Percentiles rank a stretch among this genome's conserved stretches.
These are phyloP conservation scores for Leishmania tropica DNA, from an alignment of 208 protist species.

Conservation along the genomic window DNA sequence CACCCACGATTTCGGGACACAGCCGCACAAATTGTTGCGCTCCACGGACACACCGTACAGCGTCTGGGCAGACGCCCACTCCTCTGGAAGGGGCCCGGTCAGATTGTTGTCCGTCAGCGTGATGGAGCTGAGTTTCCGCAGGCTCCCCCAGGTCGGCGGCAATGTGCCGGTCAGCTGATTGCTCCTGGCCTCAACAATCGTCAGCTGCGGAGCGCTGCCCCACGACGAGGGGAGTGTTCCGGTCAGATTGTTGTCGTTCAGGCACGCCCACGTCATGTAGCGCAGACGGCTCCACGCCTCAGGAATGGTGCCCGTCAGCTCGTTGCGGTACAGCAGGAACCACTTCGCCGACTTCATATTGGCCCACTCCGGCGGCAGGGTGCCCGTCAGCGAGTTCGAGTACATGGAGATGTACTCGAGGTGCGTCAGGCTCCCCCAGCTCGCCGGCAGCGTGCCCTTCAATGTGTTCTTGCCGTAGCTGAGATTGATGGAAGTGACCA, in stretches of 20 bases:
- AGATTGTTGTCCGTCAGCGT: background rate
- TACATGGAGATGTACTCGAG: no score
- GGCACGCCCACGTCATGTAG: conserved; percentile 10
- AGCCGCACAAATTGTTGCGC: background rate
- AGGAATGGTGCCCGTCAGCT: no score
- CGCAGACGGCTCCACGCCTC: background rate
- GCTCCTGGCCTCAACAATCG: conserved; percentile 1
- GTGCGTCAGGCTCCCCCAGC: no score
- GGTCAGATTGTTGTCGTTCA: conserved; percentile 13
- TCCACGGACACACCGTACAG: conserved; percentile 4
- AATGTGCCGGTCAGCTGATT: conserved; percentile 5
- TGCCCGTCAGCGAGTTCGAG: no score
- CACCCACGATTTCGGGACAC: background rate
- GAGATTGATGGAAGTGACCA: no score
- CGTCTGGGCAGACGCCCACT: background rate
- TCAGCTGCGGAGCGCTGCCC: conserved; percentile 4
- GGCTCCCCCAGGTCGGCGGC: background rate
- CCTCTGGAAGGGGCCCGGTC: background rate
- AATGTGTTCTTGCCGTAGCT: no score
- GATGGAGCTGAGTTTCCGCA: conserved; percentile 1
- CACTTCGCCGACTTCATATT: no score
- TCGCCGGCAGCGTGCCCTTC: no score
- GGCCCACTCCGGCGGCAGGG: no score
- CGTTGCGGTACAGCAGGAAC: no score
- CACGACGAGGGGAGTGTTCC: conserved; percentile 15